These are phyloP conservation scores for Agarophyton chilense DNA, from an alignment of 23 red algal species.

Conservation along the genomic window DNA sequence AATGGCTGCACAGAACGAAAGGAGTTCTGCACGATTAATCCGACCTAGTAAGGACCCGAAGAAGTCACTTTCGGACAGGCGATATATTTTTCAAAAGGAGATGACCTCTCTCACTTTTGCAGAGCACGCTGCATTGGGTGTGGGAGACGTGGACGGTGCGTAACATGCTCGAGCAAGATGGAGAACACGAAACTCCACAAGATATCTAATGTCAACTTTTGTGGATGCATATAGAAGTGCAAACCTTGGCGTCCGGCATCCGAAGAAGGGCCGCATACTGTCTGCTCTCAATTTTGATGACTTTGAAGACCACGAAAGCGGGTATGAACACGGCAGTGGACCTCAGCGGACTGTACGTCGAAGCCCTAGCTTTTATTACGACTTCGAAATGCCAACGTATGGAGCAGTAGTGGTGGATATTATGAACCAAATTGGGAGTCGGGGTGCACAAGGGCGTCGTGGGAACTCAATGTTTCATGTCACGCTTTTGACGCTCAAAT, in stretches of 20 bases:
- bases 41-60: not conserved
- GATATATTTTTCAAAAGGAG: not conserved
- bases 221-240: not conserved
- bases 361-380: conserved; percentile 18
- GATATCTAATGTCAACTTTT: not conserved
- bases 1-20: not conserved
- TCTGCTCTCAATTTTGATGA: not conserved
- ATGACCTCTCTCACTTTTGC: not conserved
- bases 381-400: not conserved
- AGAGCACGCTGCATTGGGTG: not conserved
- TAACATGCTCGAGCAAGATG: not conserved
- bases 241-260: not conserved
- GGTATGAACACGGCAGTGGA: too few species aligned
- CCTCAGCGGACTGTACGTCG: too few species aligned
- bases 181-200: not conserved
- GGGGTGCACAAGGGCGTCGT: not conserved
- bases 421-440: not conserved
- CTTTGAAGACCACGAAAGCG: too few species aligned
- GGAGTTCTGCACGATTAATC: not conserved
- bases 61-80: not conserved
- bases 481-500: not conserved
- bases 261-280: not conserved
- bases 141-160: not conserved
- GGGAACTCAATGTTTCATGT: conserved; percentile 10
- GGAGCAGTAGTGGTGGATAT: not conserved